These are phyloP conservation scores for Piloderma croceum DNA, from an alignment of 768 basidiomycete genomes.

Conservation along the genomic window DNA sequence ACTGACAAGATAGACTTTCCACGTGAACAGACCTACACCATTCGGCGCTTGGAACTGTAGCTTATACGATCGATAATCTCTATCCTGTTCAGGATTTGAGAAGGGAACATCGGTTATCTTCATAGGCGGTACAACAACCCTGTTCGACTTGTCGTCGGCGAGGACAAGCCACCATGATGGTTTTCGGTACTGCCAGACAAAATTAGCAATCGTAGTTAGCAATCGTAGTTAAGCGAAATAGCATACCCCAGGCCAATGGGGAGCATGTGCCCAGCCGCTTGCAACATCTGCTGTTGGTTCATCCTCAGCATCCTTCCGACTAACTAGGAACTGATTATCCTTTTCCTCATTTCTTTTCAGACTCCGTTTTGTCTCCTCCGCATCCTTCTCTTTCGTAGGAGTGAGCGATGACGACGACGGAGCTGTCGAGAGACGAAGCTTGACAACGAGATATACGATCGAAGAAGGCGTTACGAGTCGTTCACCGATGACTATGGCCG, in stretches of 20 bases:
- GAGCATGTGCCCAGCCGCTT: conserved; percentile 77
- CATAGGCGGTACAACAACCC: conserved; percentile 81
- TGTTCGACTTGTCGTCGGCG: conserved; percentile 79
- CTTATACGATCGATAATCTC: conserved; percentile 78
- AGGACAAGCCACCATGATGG: conserved; percentile 91
- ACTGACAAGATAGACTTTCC: conserved; percentile 81
- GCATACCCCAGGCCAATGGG: conserved; percentile 84
- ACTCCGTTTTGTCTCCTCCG: conserved; percentile 43
- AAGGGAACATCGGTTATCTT: conserved; percentile 76
- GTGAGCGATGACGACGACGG: conserved; percentile 35
- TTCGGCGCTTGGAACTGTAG: conserved; percentile 94
- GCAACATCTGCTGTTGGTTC: conserved; percentile 34
- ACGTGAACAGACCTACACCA: conserved; percentile 75
- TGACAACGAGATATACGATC: conserved; percentile 81
- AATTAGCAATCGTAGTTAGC: background rate
- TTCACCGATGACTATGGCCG: conserved; percentile 76
- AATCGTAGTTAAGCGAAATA: background rate
- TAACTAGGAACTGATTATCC: conserved; percentile 65
- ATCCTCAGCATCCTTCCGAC: conserved; percentile 60
- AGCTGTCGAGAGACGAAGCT: conserved; percentile 67
- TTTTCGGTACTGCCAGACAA: conserved; percentile 61
- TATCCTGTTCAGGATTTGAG: conserved; percentile 40
- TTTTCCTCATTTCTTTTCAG: conserved; percentile 50
- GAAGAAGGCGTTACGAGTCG: conserved; percentile 81
- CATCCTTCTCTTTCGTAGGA: conserved; percentile 33